Evolutionary conservation across 345 rosid genomes (phyloP).

Genomic region (Pugionium cornutum): DNA sequence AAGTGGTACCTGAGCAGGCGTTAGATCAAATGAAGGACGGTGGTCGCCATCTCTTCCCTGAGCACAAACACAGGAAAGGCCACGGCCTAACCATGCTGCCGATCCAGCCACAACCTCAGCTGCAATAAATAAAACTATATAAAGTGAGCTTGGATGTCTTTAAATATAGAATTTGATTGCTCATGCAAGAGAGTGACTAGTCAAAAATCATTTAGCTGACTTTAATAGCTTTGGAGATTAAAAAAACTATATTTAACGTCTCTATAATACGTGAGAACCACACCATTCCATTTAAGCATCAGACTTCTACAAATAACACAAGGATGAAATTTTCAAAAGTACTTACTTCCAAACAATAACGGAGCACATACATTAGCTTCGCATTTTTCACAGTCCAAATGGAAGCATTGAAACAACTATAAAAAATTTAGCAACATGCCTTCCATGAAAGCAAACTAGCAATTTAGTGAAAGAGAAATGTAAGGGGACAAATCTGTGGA

Average conservation of each 20-base stretch:
- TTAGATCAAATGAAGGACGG: conserved; percentile 94
- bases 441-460: neutral
- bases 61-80: conserved; percentile 97
- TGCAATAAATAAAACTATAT: conserved; percentile 46
- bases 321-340: neutral
- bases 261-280: conserved; percentile 28
- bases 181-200: conserved; percentile 6
- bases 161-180: conserved; percentile 2
- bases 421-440: neutral
- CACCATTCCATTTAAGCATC: conserved; percentile 5
- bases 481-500: neutral
- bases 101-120: conserved; percentile 99
- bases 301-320: conserved; percentile 10
- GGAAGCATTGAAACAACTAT: neutral
- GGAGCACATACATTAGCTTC: neutral
- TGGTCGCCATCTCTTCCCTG: conserved; percentile 84
- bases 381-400: neutral
- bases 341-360: neutral
- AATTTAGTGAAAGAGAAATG: neutral
- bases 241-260: neutral
- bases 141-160: conserved; percentile 35
- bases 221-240: neutral
- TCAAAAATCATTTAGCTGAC: conserved; percentile 25
- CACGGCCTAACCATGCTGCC: conserved; percentile 97
- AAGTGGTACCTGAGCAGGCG: conserved; percentile 74